Percentiles rank a stretch among this genome's conserved stretches.
These are phyloP conservation scores for Priceomyces castillae DNA, from an alignment of 805 yeast species.

Conservation along the genomic window DNA sequence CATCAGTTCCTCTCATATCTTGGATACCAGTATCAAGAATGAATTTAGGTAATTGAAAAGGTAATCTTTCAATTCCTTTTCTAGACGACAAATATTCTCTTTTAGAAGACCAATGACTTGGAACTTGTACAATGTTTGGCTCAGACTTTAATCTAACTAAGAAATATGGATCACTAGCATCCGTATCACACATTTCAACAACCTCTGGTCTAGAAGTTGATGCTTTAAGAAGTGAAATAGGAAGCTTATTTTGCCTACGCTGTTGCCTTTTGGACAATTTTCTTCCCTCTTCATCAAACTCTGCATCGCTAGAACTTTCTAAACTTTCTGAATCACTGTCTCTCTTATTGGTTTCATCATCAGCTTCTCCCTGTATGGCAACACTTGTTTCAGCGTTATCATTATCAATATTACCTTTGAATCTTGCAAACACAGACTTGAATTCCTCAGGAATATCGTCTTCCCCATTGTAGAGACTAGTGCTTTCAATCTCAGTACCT, in stretches of 20 bases:
- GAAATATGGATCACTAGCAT: constrained; percentile 74
- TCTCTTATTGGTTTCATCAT: constrained; percentile 21
- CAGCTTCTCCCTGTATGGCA: constrained; percentile 25
- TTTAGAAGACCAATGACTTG: constrained; percentile 80
- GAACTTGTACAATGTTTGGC: constrained; percentile 72
- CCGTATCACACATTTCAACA: constrained; percentile 85
- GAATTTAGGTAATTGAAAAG: constrained; percentile 74
- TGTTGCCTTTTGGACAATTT: constrained; percentile 49
- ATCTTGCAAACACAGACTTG: constrained; percentile 1
- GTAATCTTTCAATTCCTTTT: constrained; percentile 63
- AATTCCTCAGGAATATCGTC: constrained; percentile 1
- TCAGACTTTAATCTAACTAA: constrained; percentile 61
- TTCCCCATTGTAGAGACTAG: too few species aligned
- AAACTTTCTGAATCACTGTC: constrained; percentile 10
- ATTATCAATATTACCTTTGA: constrained; percentile 6
- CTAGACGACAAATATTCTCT: constrained; percentile 68
- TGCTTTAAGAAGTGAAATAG: constrained; percentile 67
- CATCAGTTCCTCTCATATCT: constrained; percentile 76
- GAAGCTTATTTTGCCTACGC: constrained; percentile 52
- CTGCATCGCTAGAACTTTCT: constrained; percentile 12
- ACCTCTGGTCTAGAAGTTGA: constrained; percentile 60
- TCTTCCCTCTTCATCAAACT: constrained; percentile 18
- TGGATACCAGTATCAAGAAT: constrained; percentile 81
- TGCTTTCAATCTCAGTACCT: not conserved
- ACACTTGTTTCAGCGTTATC: not conserved